Percentiles rank a stretch among this genome's conserved stretches.
These are phyloP conservation scores for Sextonia rubra DNA, from an alignment of 164 flowering plant species.

Conservation along the genomic window DNA sequence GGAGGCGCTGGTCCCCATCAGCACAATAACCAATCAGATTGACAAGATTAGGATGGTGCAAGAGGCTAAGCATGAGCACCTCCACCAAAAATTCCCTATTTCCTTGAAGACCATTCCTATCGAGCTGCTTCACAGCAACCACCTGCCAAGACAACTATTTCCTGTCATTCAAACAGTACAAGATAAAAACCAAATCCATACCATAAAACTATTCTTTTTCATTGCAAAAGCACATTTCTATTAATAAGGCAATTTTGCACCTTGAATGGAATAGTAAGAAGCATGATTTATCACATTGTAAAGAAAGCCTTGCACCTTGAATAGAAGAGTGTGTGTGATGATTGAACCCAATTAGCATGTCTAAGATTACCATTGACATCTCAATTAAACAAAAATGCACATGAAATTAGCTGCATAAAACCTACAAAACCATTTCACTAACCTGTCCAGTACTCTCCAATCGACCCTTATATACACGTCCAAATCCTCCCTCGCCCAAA, in stretches of 20 bases:
- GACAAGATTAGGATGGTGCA: slow-evolving; percentile 80
- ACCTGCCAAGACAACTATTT: slow-evolving; percentile 38
- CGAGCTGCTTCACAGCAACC: slow-evolving; percentile 89
- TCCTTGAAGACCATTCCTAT: slow-evolving; percentile 87
- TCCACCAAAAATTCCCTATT: slow-evolving; percentile 80
- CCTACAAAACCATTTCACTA: slow-evolving; percentile 2
- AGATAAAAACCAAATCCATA: neutral
- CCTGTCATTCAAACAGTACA: slow-evolving; percentile 5
- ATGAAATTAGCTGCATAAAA: neutral
- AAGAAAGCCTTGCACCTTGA: neutral
- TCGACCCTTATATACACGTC: slow-evolving; percentile 81
- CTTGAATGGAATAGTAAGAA: neutral
- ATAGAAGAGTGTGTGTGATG: neutral
- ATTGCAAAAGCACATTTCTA: neutral
- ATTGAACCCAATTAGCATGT: neutral
- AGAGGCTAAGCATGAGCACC: slow-evolving; percentile 87
- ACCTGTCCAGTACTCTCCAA: slow-evolving; percentile 82
- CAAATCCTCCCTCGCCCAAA: slow-evolving; percentile 88
- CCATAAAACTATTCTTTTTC: neutral
- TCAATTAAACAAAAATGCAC: neutral
- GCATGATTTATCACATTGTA: neutral
- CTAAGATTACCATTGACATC: neutral
- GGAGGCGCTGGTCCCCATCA: slow-evolving; percentile 86
- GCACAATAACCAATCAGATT: slow-evolving; percentile 86
- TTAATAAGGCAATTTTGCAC: too few species aligned